Base-by-base conservation (phyloP, 2,329 filamentous ascomycete species). In the Westerdykella aurantiaca region DNA sequence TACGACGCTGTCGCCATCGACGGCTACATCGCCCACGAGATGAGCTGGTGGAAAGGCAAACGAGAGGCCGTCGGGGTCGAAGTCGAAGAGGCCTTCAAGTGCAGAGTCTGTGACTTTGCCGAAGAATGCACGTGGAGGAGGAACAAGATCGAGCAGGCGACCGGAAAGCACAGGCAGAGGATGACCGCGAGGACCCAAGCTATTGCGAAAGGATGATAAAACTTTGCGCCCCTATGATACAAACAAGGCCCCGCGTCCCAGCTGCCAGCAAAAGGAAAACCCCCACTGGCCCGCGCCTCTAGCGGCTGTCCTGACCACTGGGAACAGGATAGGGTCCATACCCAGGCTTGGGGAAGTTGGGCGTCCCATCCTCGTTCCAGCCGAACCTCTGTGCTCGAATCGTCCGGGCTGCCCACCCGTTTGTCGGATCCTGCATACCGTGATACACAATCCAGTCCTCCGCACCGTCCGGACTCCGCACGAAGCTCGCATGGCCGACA, bases 61-160 rank as follows among this genome's bases (percentile, higher is more conserved):
- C 73, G 90, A 13, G 69, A 77, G 39, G 81, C 89, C 0, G 74
- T 76, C 6, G 91, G 91, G 0, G 90, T 96, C 2, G 75, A 80
- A 6, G 77, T 94, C 6, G 83, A 90, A 57, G 90, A 96, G 55
- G 86, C 88, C 0, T 95, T 85, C 69, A 97, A 96, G 65, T 97
- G 91, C 63, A 72, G 81, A 16, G 80, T 76, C 18, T 97, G 91
- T 60, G 88, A 95, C 52, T 96, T 96, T 64, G 80, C 77, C 0
- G 82, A 87, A 2, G 75, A 72, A 2, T 97, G 91, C 63, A 76
- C 78, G 11, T 97, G 91, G 91, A 75, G 90, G 31, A 74, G 77
- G 54, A 74, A 74, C 10, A 83, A 86, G 66, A 80, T 90, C 43
- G 75, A 80, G 47, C 80, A 85, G 59, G 72, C 71, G 17, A 65